These are phyloP conservation scores for Rhynchosporium graminicola DNA, from an alignment of 2,329 filamentous ascomycete genomes.

Conservation along the genomic window DNA sequence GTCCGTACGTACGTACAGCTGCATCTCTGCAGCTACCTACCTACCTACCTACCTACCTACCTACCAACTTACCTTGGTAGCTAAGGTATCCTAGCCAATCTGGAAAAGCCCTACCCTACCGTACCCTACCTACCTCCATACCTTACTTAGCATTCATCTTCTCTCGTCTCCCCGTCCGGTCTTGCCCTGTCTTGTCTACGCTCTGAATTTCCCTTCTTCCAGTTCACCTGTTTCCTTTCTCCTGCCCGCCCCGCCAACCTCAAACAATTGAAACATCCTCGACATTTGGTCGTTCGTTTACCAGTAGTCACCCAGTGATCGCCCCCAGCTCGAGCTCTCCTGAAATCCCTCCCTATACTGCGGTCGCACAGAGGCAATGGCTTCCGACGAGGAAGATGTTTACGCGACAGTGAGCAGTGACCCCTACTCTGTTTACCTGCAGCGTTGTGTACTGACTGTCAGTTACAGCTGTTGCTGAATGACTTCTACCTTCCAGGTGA, in stretches of 20 bases:
- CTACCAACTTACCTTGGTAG: too few species aligned
- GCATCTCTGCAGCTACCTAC: too few species aligned
- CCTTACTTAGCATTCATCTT: not conserved
- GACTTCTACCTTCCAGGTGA: conserved; percentile 91
- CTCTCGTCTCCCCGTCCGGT: not conserved
- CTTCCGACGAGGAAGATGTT: conserved; percentile 53
- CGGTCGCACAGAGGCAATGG: conserved; percentile 41
- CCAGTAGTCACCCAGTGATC: not conserved
- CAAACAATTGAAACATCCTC: not conserved
- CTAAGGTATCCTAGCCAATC: too few species aligned
- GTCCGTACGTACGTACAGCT: too few species aligned
- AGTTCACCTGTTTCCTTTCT: too few species aligned
- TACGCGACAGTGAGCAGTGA: conserved; percentile 59
- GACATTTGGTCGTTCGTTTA: too few species aligned
- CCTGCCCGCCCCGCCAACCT: not conserved
- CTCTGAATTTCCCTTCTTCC: not conserved
- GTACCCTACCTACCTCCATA: not conserved
- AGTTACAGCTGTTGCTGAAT: conserved; percentile 77
- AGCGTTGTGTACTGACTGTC: conserved; percentile 28
- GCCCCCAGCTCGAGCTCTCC: not conserved
- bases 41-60: too few species aligned
- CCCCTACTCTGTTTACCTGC: conserved; percentile 2
- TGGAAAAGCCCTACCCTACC: not conserved
- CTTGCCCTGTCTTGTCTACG: not conserved
- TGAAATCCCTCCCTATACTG: not conserved